Base-by-base conservation (phyloP, 192 early-diverging fungal species). In the Lobosporangium transversale region DNA sequence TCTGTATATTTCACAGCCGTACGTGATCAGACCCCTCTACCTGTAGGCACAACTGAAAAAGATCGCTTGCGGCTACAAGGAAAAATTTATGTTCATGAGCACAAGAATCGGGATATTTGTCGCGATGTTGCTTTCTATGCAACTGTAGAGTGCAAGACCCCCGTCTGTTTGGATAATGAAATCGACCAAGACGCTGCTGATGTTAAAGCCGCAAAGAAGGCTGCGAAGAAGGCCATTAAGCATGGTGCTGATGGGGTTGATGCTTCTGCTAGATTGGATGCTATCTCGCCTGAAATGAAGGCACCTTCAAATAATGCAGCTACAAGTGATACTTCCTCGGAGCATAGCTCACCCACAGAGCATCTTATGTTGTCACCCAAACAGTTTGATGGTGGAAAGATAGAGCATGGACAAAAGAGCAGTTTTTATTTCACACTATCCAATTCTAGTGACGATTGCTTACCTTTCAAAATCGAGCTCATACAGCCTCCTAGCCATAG, bases 61-160 rank as follows among this genome's bases (percentile, higher is more conserved):
- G 86, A 66, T 33, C 70, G 55, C 5, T 21, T 59, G 11, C 49
- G 67, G 17, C 82, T 83, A 54, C 75, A 86, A 45, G 79, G 87
- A 7, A 70, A 79, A 54, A 79, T 95, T 1, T 91, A 88, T 62
- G 87, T 92, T 15, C 90, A 93, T 57, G 92, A 95, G 65, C 86
- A 91, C 64, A 95, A 92, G 79, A 95, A 95, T 68, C 88, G 88
- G 1, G 94, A 95, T 81, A 81, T 89, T 33, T 81, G 86, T 55
- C 93, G 92, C 42, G 86, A 83, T 32, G 85, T 95, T 26, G 47
- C 81, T 4, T 93, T 92, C 54, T 79, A 70, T 21, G 85, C 89
- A 15, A 76, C 66, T 12, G 83, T 91, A 2, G 92, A 76, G 18
- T 48, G 59, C 40, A 42, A 32, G 17, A 23, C 45, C 17, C 20